Conservation (phyloP, 805 yeast genomes). For the Pichia nakasei region DNA sequence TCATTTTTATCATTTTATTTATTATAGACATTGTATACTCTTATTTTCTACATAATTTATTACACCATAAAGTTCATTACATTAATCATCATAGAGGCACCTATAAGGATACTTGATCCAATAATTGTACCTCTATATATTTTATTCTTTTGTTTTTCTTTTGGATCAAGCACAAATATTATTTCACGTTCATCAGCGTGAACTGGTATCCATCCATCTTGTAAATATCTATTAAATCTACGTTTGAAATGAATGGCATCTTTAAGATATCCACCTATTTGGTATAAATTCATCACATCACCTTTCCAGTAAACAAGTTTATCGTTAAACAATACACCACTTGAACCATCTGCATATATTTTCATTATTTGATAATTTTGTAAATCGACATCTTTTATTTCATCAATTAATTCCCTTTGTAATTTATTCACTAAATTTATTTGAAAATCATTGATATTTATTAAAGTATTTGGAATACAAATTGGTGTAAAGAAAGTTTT, state of each 20-base stretch:
- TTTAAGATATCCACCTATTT: constrained; percentile 24
- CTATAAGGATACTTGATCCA: background rate
- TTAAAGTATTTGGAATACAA: constrained; percentile 24
- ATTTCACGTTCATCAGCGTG: constrained; percentile 39
- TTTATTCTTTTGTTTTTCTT: background rate
- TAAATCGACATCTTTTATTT: background rate
- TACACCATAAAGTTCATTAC: background rate
- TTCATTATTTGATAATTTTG: constrained; percentile 1
- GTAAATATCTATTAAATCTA: constrained; percentile 34
- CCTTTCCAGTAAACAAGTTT: constrained; percentile 2
- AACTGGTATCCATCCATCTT: constrained; percentile 43
- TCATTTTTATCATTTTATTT: background rate
- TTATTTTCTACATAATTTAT: background rate
- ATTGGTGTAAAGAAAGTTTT: constrained; percentile 41
- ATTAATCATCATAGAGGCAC: background rate
- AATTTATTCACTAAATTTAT: background rate
- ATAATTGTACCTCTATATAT: background rate
- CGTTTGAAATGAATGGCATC: constrained; percentile 30
- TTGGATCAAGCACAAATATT: constrained; percentile 30
- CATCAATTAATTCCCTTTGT: background rate
- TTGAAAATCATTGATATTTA: constrained; percentile 13
- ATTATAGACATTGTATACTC: background rate
- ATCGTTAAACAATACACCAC: background rate
- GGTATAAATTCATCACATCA: constrained; percentile 9
- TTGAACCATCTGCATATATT: constrained; percentile 4